phyloP scores from a whole-genome alignment of 2,329 filamentous ascomycete genomes.

The Orbilia ellipsospora region DNA sequence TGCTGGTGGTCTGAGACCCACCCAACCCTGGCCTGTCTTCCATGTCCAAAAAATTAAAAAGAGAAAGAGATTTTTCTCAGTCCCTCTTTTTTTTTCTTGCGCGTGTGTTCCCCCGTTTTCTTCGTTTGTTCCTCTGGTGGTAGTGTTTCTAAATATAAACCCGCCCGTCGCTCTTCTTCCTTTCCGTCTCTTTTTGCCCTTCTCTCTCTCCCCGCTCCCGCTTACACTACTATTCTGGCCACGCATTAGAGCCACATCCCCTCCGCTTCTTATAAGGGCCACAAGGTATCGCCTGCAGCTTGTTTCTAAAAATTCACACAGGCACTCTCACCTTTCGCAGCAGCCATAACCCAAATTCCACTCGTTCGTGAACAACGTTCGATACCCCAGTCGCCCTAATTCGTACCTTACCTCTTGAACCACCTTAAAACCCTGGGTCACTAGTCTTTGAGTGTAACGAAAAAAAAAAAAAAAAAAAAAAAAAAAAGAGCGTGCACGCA shows the following conservation, averaged over 20 bases:
- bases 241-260: slow-evolving; percentile 30
- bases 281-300: slow-evolving; percentile 54
- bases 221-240: slow-evolving; percentile 54
- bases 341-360: slow-evolving; percentile 51
- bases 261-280: slow-evolving; percentile 47
- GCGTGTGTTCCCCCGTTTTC: slow-evolving; percentile 33
- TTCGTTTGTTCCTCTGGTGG: slow-evolving; percentile 10
- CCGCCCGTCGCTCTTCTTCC: slow-evolving; percentile 51
- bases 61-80: slow-evolving; percentile 15
- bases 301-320: slow-evolving; percentile 56
- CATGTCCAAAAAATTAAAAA: slow-evolving; percentile 47
- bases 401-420: slow-evolving; percentile 52
- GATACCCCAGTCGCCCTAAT: slow-evolving; percentile 31
- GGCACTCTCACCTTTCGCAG: slow-evolving; percentile 53
- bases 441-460: slow-evolving; percentile 46
- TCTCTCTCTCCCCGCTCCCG: slow-evolving; percentile 52
- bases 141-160: slow-evolving; percentile 56
- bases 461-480: slow-evolving; percentile 24
- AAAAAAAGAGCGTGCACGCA: slow-evolving; percentile 21
- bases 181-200: slow-evolving; percentile 29
- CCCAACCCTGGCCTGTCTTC: slow-evolving; percentile 40
- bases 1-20: slow-evolving; percentile 52
- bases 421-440: slow-evolving; percentile 45
- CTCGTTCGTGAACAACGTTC: slow-evolving; percentile 50
- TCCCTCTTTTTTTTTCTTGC: slow-evolving; percentile 26